Percentiles rank a stretch among this genome's conserved stretches.
Conservation (phyloP, 805 yeast genomes). For the Yarrowia sp. region DNA sequence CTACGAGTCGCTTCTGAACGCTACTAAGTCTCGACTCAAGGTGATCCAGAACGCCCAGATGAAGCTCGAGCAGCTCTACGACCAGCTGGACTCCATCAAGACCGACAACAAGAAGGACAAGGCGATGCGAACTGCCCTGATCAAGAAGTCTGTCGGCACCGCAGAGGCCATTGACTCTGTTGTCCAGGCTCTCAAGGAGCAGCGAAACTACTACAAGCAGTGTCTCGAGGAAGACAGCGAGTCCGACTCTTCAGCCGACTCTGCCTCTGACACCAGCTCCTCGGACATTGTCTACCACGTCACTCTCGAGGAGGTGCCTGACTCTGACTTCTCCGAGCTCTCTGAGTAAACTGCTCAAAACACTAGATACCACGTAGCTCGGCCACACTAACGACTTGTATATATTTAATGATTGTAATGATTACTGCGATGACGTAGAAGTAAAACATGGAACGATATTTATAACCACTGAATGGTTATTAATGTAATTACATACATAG, state of each 20-base stretch:
- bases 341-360: neutral
- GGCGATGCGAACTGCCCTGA: constrained; percentile 11
- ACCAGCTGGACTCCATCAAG: constrained; percentile 31
- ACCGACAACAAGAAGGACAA: constrained; percentile 13
- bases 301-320: constrained; percentile 23
- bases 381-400: neutral
- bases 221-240: neutral
- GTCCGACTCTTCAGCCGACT: neutral
- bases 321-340: constrained; percentile 4
- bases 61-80: constrained; percentile 33
- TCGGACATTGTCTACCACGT: constrained; percentile 25
- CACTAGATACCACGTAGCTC: neutral
- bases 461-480: no score
- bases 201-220: constrained; percentile 23
- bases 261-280: constrained; percentile 18
- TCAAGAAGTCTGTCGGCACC: constrained; percentile 21
- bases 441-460: neutral
- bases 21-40: constrained; percentile 33
- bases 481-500: no score
- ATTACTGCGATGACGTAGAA: neutral
- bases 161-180: constrained; percentile 24
- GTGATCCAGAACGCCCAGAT: constrained; percentile 35
- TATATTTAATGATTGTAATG: constrained; percentile 5
- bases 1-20: constrained; percentile 30
- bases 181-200: constrained; percentile 3